phyloP scores from a whole-genome alignment of 1,284 basidiomycete species.

The Gomphus bonarii region DNA sequence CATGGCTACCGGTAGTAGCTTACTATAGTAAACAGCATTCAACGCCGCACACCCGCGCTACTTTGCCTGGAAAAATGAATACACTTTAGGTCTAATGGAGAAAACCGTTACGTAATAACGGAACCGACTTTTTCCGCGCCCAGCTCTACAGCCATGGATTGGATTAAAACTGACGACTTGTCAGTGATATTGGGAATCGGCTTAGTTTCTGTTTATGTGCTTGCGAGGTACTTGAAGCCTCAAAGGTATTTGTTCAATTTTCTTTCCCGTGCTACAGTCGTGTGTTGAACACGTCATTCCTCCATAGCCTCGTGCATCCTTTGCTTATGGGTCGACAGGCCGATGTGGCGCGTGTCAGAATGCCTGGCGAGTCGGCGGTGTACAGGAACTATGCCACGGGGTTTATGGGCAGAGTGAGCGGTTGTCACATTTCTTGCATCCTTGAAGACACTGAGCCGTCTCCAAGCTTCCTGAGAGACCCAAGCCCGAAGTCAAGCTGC shows the following conservation, averaged over 20 bases:
- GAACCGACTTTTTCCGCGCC: background rate
- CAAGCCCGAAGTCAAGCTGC: constrained; percentile 54
- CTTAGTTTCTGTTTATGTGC: background rate
- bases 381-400: constrained; percentile 79
- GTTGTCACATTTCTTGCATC: background rate
- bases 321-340: constrained; percentile 75
- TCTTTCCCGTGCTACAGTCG: constrained; percentile 39
- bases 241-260: constrained; percentile 35
- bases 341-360: constrained; percentile 68
- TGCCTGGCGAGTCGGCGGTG: constrained; percentile 63
- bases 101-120: background rate
- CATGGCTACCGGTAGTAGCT: too few species aligned
- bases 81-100: background rate
- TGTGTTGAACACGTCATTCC: background rate
- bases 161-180: constrained; percentile 63
- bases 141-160: constrained; percentile 31
- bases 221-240: constrained; percentile 3
- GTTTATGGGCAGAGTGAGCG: constrained; percentile 59
- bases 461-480: constrained; percentile 61
- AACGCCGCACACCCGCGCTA: background rate
- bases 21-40: too few species aligned
- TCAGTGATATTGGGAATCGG: constrained; percentile 59
- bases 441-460: background rate
- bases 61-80: background rate
- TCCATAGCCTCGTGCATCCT: constrained; percentile 55